Percentiles rank a stretch among this genome's conserved stretches.
Evolutionary conservation across 441 rosid genomes (phyloP).

Genomic region (Sinapis alba): DNA sequence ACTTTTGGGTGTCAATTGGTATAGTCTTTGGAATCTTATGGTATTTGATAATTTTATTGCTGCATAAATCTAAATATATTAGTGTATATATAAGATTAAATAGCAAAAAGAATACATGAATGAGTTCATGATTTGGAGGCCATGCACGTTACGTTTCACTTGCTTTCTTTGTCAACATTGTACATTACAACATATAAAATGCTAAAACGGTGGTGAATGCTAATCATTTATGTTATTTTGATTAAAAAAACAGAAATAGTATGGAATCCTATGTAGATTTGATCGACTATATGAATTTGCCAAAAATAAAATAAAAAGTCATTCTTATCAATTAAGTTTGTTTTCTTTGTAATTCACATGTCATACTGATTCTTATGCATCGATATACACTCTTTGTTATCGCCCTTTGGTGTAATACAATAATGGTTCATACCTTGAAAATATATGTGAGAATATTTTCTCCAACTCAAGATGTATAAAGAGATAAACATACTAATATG

Average conservation of each 20-base stretch:
- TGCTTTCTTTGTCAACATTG: conserved; percentile 39
- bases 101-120: neutral
- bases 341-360: conserved; percentile 19
- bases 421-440: conserved; percentile 24
- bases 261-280: conserved; percentile 29
- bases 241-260: neutral
- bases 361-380: conserved; percentile 7
- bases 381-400: conserved; percentile 10
- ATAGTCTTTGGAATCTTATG: conserved; percentile 27
- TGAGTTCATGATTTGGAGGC: conserved; percentile 29
- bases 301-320: neutral
- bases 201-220: conserved; percentile 4
- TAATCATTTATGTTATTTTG: neutral
- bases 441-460: conserved; percentile 11
- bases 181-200: conserved; percentile 35
- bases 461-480: no score
- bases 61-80: conserved; percentile 6
- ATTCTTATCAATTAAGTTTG: conserved; percentile 9
- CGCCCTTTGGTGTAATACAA: no score
- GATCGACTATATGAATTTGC: conserved; percentile 3
- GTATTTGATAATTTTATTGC: neutral
- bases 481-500: no score
- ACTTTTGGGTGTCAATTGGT: conserved; percentile 23
- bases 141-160: conserved; percentile 43
- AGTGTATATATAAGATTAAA: neutral